Evolutionary conservation across 495 filamentous ascomycete species (phyloP), one percentile per base, ranked within the genome.

Genomic region (Chaetomium cochliodes): DNA sequence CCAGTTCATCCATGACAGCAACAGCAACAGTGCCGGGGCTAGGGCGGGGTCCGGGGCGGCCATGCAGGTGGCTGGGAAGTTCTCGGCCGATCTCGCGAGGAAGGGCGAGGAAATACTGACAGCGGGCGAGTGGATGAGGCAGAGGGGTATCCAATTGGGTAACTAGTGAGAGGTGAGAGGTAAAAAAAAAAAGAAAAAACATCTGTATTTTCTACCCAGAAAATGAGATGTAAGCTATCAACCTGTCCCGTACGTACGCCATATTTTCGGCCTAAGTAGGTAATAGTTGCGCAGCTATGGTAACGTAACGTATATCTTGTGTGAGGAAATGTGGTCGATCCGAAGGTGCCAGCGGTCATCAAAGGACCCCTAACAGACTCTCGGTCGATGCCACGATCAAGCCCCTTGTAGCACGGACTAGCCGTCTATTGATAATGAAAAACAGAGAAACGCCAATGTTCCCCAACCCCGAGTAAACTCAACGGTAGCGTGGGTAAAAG

Each of bases 101-200:
- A 23, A 4, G 26, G 53, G 50, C 7, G 22, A 53, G 22, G 76
- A 78, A 53, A 77, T 74, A 3, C 70, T 82, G 26, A 79, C 68
- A 28, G 80, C 78, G 42, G 78, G 77, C 60, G 80, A 84, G 47
- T 84, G 81, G 82, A 81, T 84, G 65, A 68, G 76, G 50, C 72
- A 75, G 62, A 76, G 79, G 65, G 79, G 77, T 18, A 64, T 80
- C 44, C 78, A 79, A 23, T 53, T 77, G 25, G 72, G 78, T 23
- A 71, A 72, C 13, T 68, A 56, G n/a, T n/a, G n/a, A 18, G 50
- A 30, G 28, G 28, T 30, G 28, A 3, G 28, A 30, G 28, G 28
- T 30, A 6, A 30, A 30, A 30, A 30, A 30, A 30, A 30, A 30
- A 30, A 30, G 6, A 30, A 30, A 15, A 53, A 16, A 15, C 42